Evolutionary conservation across 441 rosid species (phyloP).

Genomic region (Erodium moschatum): DNA sequence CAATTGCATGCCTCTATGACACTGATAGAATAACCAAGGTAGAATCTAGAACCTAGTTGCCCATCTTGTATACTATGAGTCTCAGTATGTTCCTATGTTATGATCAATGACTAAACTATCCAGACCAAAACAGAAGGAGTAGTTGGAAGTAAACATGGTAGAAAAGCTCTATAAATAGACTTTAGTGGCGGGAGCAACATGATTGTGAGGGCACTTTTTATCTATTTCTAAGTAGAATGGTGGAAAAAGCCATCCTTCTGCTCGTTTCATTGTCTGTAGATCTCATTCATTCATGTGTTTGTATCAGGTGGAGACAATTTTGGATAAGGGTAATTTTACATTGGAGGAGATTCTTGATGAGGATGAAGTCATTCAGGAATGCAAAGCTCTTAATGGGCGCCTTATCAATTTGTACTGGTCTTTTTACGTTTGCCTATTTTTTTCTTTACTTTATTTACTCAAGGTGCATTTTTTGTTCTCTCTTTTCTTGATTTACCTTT

Average conservation of each 20-base stretch:
- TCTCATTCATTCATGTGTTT: background rate
- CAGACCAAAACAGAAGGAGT: background rate
- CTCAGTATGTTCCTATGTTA: background rate
- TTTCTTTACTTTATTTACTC: background rate
- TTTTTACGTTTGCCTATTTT: constrained; percentile 7
- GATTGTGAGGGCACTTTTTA: background rate
- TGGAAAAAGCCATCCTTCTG: background rate
- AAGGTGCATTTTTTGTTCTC: too few relatives aligned
- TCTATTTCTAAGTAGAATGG: constrained; percentile 3
- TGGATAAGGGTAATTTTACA: constrained; percentile 76
- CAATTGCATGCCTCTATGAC: background rate
- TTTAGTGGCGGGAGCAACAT: background rate
- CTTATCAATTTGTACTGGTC: constrained; percentile 73
- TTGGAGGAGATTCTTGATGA: constrained; percentile 91
- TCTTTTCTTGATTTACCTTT: background rate
- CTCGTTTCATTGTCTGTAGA: background rate
- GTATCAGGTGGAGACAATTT: constrained; percentile 74
- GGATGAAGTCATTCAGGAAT: constrained; percentile 95
- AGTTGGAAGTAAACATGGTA: background rate
- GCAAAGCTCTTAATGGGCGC: constrained; percentile 84
- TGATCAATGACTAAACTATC: background rate
- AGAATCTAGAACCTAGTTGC: background rate
- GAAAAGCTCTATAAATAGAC: background rate
- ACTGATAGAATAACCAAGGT: background rate
- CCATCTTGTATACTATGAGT: background rate